Conservation (phyloP, 2,329 filamentous ascomycete genomes). For the Fusarium virguliforme region DNA sequence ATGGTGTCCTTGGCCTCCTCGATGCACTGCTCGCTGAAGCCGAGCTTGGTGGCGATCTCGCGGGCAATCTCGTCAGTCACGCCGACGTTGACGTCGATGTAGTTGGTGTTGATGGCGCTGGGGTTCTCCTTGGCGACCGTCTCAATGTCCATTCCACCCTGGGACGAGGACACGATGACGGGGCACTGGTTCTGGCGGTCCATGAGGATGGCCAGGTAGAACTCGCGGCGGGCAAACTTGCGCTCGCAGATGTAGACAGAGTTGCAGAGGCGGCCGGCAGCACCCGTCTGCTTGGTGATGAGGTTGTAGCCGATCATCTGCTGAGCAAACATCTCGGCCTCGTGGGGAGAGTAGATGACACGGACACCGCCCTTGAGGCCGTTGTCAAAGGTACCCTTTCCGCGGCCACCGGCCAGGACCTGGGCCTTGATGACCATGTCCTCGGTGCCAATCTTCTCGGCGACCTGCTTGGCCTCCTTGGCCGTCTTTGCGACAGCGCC, state of each 20-base stretch:
- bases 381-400: conserved; percentile 98
- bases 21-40: conserved; percentile 98
- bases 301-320: conserved; percentile 99
- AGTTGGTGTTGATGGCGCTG: conserved; percentile 93
- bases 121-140: conserved; percentile 98
- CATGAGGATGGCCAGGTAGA: conserved; percentile 99
- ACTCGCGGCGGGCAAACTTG: conserved; percentile 99
- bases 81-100: conserved; percentile 93
- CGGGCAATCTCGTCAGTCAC: conserved; percentile 96
- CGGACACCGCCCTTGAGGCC: conserved; percentile 98
- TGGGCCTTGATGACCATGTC: conserved; percentile 99
- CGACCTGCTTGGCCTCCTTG: conserved; percentile 91
- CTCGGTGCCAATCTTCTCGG: conserved; percentile 90
- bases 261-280: conserved; percentile 93
- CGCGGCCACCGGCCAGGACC: conserved; percentile 96
- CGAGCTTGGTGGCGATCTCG: conserved; percentile 90
- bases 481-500: conserved; percentile 87
- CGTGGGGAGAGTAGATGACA: conserved; percentile 97
- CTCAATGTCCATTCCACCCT: conserved; percentile 99
- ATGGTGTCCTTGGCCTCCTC: conserved; percentile 96
- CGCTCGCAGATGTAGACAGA: conserved; percentile 99
- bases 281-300: conserved; percentile 99
- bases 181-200: conserved; percentile 92
- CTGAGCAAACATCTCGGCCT: conserved; percentile 96
- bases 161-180: conserved; percentile 97